Conservation (phyloP, 768 basidiomycete genomes). For the Mycena metata region DNA sequence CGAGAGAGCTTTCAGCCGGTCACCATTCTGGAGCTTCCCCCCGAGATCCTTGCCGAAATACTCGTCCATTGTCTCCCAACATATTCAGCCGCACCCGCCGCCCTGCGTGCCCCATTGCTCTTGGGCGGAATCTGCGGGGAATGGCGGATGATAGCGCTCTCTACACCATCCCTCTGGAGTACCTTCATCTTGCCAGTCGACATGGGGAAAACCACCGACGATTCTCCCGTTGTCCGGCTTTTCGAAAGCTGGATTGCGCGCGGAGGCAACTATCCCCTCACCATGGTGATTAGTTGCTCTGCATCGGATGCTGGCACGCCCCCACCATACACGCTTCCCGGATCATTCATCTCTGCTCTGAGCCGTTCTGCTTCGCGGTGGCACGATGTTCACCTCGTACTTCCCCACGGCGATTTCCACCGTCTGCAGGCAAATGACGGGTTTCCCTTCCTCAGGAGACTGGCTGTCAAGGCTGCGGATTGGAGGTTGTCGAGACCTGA, state of each 20-base stretch:
- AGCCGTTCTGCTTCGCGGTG: slow-evolving; percentile 13
- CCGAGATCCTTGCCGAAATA: slow-evolving; percentile 23
- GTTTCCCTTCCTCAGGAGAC: slow-evolving; percentile 14
- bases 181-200: slow-evolving; percentile 24
- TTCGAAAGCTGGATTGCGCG: slow-evolving; percentile 27
- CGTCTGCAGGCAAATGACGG: slow-evolving; percentile 14
- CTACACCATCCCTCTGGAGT: slow-evolving; percentile 22
- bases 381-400: slow-evolving; percentile 23
- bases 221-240: slow-evolving; percentile 12
- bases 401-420: slow-evolving; percentile 18
- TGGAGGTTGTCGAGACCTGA: too few relatives aligned
- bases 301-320: neutral
- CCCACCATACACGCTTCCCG: neutral
- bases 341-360: slow-evolving; percentile 2
- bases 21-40: slow-evolving; percentile 9
- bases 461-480: slow-evolving; percentile 3
- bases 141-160: slow-evolving; percentile 17
- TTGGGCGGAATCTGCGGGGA: neutral
- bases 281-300: slow-evolving; percentile 14
- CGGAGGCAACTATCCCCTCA: slow-evolving; percentile 15
- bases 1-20: too few relatives aligned
- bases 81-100: slow-evolving; percentile 18
- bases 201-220: slow-evolving; percentile 5
- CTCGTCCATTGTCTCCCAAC: slow-evolving; percentile 21
- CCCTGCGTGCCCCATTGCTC: slow-evolving; percentile 23